These are phyloP conservation scores for Solanum acaule DNA, from an alignment of 257 asterid species.

Conservation along the genomic window DNA sequence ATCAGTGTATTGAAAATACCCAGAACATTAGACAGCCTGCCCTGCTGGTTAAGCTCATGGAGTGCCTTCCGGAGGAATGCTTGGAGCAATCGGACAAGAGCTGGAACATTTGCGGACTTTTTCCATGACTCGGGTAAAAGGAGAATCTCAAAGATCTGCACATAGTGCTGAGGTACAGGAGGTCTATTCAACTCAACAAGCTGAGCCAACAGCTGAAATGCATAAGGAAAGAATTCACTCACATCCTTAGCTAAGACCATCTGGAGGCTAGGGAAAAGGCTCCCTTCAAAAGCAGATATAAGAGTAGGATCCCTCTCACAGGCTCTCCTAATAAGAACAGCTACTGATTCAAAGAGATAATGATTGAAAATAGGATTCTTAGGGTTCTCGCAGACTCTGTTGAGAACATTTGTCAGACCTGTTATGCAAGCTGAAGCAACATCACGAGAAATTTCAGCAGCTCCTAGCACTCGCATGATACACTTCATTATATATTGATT, in stretches of 20 bases:
- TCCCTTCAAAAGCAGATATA: conserved; percentile 62
- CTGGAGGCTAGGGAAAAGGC: conserved; percentile 67
- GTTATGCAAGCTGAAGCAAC: conserved; percentile 76
- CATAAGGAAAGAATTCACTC: conserved; percentile 83
- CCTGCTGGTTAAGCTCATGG: conserved; percentile 73
- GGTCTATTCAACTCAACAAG: conserved; percentile 74
- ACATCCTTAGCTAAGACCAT: conserved; percentile 58
- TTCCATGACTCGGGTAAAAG: conserved; percentile 80
- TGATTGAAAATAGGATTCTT: conserved; percentile 77
- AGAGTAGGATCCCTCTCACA: conserved; percentile 66
- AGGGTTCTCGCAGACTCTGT: conserved; percentile 79
- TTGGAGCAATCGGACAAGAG: conserved; percentile 83
- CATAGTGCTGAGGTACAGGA: conserved; percentile 58
- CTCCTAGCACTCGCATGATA: conserved; percentile 90
- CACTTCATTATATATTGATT: conserved; percentile 96
- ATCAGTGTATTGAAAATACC: conserved; percentile 68
- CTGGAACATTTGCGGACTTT: conserved; percentile 82
- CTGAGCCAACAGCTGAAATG: conserved; percentile 89
- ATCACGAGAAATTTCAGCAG: conserved; percentile 58
- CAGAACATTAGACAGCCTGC: conserved; percentile 53
- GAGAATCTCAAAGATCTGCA: conserved; percentile 69
- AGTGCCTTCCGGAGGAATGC: conserved; percentile 92
- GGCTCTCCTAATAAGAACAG: conserved; percentile 70
- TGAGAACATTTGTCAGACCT: conserved; percentile 57
- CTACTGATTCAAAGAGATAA: conserved; percentile 79